Evolutionary conservation across 257 asterid species (phyloP).

Genomic region (Salvia hispanica): DNA sequence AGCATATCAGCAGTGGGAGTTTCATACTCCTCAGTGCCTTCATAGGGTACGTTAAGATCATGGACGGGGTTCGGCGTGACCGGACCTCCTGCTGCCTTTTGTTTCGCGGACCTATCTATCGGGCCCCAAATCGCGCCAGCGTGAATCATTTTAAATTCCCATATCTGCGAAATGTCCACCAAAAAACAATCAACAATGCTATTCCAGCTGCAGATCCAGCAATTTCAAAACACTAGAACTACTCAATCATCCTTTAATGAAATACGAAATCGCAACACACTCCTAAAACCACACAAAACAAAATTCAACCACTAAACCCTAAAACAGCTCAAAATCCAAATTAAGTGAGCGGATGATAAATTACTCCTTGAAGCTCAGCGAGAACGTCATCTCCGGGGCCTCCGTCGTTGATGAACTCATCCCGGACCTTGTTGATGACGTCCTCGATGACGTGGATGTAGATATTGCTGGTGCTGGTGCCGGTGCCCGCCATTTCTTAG

Average conservation of each 20-base stretch:
- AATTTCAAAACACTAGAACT: conserved; percentile 32
- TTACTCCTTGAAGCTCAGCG: conserved; percentile 91
- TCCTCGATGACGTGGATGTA: conserved; percentile 88
- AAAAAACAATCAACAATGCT: conserved; percentile 23
- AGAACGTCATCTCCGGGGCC: conserved; percentile 91
- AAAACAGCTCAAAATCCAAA: conserved; percentile 12
- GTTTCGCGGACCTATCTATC: conserved; percentile 66
- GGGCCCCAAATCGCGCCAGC: conserved; percentile 85
- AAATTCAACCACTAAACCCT: conserved; percentile 33
- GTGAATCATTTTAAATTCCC: conserved; percentile 94
- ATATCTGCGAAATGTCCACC: conserved; percentile 46
- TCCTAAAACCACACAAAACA: conserved; percentile 1
- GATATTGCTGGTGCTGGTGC: conserved; percentile 85
- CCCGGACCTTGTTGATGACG: conserved; percentile 82
- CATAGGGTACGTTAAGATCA: conserved; percentile 92
- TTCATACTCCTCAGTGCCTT: conserved; percentile 96
- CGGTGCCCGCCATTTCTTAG: conserved; percentile 61
- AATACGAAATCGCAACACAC: not conserved
- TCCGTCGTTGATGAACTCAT: conserved; percentile 67
- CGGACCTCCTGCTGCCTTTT: conserved; percentile 62
- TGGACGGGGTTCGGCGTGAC: conserved; percentile 67
- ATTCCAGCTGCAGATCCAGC: conserved; percentile 37
- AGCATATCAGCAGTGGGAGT: conserved; percentile 94
- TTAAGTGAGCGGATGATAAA: conserved; percentile 1
- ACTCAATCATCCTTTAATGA: conserved; percentile 24